Evolutionary conservation across 1,284 basidiomycete genomes (phyloP), one percentile per base, ranked within the genome.

Genomic region (Ustilago tritici): DNA sequence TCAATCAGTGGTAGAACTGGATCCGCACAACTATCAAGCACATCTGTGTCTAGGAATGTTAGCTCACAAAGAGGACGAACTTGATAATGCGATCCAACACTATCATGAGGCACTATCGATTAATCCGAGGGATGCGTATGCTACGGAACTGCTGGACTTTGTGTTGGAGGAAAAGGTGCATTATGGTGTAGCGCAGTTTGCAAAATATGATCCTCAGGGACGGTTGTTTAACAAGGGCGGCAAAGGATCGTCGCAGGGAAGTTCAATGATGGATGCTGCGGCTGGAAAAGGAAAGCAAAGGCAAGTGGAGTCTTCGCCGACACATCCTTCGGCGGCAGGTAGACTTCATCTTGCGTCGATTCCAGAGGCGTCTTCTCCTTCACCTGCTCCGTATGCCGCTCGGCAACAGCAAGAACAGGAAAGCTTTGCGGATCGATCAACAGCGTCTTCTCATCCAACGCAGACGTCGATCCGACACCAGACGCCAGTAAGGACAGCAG

Each of bases 41-140:
- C 67, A 79, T 43, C 54, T 84, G 46, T 77, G 80, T 23, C 58
- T 85, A 19, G 84, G 71, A 1, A 83, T 85, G 78, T 46, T 80
- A 7, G 65, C 75, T 17, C 84, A 85, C 36, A 74, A 74, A 52
- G 23, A 63, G 50, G 81, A 78, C 32, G 50, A 77, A 28, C 31
- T 85, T 31, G 80, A 75, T 12, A 74, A 79, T 12, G 84, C 84
- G 8, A 69, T 85, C 12, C 73, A 62, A 12, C 78, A 76, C 66
- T 84, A 85, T 56, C 82, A 84, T 43, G 74, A 72, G 41, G 79
- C 81, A 23, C 56, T 82, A 6, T 68, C 66, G 50, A 73, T 82
- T 53, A 61, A 76, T 23, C 79, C 78, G 17, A 61, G 82, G 14
- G 79, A 83, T 55, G 59, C 62, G 8, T 57, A 69, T 32, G 76